These are phyloP conservation scores for Pythium aphanidermatum DNA, from an alignment of 352 stramenopile genomes.

Conservation along the genomic window DNA sequence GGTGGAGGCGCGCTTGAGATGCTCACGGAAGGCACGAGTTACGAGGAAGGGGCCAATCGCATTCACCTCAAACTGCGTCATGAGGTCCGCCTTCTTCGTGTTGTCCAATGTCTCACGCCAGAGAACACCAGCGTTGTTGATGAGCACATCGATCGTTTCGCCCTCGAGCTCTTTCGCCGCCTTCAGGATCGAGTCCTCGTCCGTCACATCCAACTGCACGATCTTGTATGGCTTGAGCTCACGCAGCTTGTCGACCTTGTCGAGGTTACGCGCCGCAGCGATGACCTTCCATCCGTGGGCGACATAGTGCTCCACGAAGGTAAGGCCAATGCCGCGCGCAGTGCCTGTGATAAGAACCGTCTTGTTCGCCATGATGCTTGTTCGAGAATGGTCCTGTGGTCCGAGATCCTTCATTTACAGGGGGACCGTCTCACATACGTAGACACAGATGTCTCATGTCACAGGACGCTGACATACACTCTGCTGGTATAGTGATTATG, in stretches of 20 bases:
- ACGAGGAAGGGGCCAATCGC: slow-evolving; percentile 48
- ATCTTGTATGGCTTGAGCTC: slow-evolving; percentile 31
- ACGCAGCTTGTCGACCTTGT: slow-evolving; percentile 22
- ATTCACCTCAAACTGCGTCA: slow-evolving; percentile 65
- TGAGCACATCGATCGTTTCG: slow-evolving; percentile 44
- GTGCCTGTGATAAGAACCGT: slow-evolving; percentile 28
- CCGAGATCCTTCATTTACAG: background rate
- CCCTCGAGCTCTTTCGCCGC: slow-evolving; percentile 30
- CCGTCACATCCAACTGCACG: slow-evolving; percentile 32
- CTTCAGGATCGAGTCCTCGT: slow-evolving; percentile 33
- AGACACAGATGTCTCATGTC: too few relatives aligned
- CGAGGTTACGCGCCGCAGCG: slow-evolving; percentile 16
- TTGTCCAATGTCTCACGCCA: slow-evolving; percentile 17
- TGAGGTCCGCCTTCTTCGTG: slow-evolving; percentile 35
- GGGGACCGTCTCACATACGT: too few relatives aligned
- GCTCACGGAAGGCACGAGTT: slow-evolving; percentile 37
- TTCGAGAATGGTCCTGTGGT: too few relatives aligned
- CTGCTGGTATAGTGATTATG: too few relatives aligned
- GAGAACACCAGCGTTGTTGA: slow-evolving; percentile 63
- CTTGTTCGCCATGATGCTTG: slow-evolving; percentile 9
- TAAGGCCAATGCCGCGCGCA: slow-evolving; percentile 27
- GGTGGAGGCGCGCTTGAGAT: slow-evolving; percentile 25
- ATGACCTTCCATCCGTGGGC: slow-evolving; percentile 19
- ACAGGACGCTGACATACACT: too few relatives aligned
- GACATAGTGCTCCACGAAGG: slow-evolving; percentile 19